These are phyloP conservation scores for Picea sitchensis DNA, from an alignment of 75 land plant species.

Conservation along the genomic window DNA sequence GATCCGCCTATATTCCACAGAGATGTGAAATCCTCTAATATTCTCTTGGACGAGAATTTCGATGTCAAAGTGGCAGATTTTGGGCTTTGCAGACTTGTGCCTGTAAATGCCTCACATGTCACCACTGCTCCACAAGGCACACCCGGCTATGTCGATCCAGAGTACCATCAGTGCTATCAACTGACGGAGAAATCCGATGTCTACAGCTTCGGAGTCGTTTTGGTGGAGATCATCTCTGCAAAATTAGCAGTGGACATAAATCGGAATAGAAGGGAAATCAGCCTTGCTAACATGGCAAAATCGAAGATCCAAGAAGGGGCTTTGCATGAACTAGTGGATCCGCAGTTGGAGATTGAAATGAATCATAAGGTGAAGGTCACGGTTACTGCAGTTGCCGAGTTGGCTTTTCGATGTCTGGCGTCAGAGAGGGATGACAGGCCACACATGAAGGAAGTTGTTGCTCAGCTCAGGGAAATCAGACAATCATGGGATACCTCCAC, in stretches of 20 bases:
- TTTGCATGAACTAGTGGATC: too few relatives aligned
- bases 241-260: conserved; percentile 16
- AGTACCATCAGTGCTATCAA: conserved; percentile 23
- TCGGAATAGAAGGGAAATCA: not conserved
- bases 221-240: conserved; percentile 26
- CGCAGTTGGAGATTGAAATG: too few relatives aligned
- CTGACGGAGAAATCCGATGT: conserved; percentile 32
- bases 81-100: conserved; percentile 22
- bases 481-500: too few relatives aligned
- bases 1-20: conserved; percentile 25
- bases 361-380: too few relatives aligned
- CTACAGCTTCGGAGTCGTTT: conserved; percentile 36
- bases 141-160: conserved; percentile 31
- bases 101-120: conserved; percentile 16
- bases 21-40: conserved; percentile 34
- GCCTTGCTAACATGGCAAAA: too few relatives aligned
- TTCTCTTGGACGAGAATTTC: conserved; percentile 24
- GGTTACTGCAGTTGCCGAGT: too few relatives aligned
- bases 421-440: too few relatives aligned
- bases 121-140: conserved; percentile 32
- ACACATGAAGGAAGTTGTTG: too few relatives aligned
- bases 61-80: conserved; percentile 28
- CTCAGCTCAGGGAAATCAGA: too few relatives aligned
- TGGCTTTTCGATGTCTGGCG: too few relatives aligned
- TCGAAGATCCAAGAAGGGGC: too few relatives aligned